Conservation (phyloP, 2,329 filamentous ascomycete species). For the Tricladium varicosporioides region DNA sequence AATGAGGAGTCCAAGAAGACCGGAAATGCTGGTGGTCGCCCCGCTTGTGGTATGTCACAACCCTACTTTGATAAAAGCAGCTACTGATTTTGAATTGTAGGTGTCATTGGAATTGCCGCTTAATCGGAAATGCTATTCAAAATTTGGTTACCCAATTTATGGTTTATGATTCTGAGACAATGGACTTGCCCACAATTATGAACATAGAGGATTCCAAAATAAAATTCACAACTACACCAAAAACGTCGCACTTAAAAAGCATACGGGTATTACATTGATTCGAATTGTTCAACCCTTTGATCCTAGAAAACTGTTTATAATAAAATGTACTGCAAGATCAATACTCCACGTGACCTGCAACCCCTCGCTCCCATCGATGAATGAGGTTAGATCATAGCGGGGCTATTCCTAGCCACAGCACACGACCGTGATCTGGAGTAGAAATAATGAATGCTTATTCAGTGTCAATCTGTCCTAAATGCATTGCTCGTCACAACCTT, state of each 20-base stretch:
- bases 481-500: neutral
- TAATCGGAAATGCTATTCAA: slow-evolving; percentile 86
- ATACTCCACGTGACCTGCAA: neutral
- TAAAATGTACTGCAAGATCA: too few species aligned
- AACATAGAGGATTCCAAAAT: neutral
- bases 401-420: neutral
- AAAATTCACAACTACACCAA: neutral
- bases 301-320: too few species aligned
- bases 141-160: slow-evolving; percentile 11
- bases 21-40: slow-evolving; percentile 88
- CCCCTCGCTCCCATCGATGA: neutral
- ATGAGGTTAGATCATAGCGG: neutral
- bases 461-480: neutral
- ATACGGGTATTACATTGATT: neutral
- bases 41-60: slow-evolving; percentile 77
- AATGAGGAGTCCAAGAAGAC: slow-evolving; percentile 98
- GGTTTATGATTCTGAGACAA: neutral
- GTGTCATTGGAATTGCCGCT: slow-evolving; percentile 84
- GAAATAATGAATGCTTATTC: neutral
- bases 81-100: slow-evolving; percentile 38
- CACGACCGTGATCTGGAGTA: neutral
- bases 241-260: neutral
- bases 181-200: neutral
- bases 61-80: neutral
- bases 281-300: too few species aligned